Conservation (phyloP, 352 stramenopile species). For the Pythium volutum region DNA sequence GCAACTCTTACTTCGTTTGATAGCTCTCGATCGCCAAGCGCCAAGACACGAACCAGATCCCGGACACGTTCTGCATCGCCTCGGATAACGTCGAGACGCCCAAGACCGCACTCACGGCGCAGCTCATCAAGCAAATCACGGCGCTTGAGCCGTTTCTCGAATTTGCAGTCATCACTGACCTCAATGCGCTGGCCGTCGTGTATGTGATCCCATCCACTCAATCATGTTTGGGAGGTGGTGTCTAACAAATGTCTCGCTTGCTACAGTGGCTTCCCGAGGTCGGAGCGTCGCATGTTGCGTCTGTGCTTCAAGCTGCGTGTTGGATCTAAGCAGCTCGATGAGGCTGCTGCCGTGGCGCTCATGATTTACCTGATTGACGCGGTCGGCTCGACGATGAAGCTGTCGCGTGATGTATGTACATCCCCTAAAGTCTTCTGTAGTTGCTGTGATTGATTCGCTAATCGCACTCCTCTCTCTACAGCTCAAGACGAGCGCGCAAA, state of each 20-base stretch:
- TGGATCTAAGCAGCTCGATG: slow-evolving; percentile 63
- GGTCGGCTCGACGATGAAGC: slow-evolving; percentile 68
- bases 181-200: slow-evolving; percentile 63
- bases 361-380: slow-evolving; percentile 57
- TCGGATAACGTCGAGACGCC: slow-evolving; percentile 64
- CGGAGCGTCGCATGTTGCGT: slow-evolving; percentile 58
- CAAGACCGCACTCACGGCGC: slow-evolving; percentile 51
- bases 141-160: slow-evolving; percentile 68
- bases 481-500: slow-evolving; percentile 71
- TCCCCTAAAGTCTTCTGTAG: not conserved
- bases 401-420: slow-evolving; percentile 59
- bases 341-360: slow-evolving; percentile 41
- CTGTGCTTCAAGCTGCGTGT: slow-evolving; percentile 60
- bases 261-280: slow-evolving; percentile 58
- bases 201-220: slow-evolving; percentile 13
- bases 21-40: slow-evolving; percentile 71
- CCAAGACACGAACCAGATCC: slow-evolving; percentile 47
- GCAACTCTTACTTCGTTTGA: not conserved
- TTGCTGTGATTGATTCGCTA: not conserved
- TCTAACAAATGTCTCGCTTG: not conserved
- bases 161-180: slow-evolving; percentile 76
- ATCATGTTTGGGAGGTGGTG: too few relatives aligned
- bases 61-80: slow-evolving; percentile 59
- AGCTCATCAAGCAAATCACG: slow-evolving; percentile 51
- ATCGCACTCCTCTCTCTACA: slow-evolving; percentile 16